Percentiles rank a stretch among this genome's conserved stretches.
These are phyloP conservation scores for Knoxdaviesia proteae DNA, from an alignment of 2,329 filamentous ascomycete genomes.

Conservation along the genomic window DNA sequence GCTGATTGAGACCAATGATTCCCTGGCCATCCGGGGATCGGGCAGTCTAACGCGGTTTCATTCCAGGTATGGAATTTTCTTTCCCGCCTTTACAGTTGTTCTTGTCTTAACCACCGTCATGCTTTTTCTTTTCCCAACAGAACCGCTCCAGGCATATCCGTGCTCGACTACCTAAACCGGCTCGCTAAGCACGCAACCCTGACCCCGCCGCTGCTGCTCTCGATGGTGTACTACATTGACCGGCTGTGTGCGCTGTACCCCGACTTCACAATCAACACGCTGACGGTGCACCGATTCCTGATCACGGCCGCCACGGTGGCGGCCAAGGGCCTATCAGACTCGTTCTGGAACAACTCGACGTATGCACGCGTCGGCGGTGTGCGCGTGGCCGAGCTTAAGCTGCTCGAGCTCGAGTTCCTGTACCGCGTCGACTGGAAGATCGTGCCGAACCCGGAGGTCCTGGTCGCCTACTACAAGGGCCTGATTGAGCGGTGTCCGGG, in stretches of 20 bases:
- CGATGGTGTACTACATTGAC: slow-evolving; percentile 99
- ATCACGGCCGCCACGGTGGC: slow-evolving; percentile 92
- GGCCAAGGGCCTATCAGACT: slow-evolving; percentile 86
- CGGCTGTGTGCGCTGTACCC: slow-evolving; percentile 79
- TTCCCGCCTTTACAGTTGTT: background rate
- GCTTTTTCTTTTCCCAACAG: slow-evolving; percentile 12
- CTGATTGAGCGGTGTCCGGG: slow-evolving; percentile 48
- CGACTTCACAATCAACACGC: slow-evolving; percentile 85
- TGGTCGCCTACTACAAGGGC: slow-evolving; percentile 83
- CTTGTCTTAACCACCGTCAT: background rate
- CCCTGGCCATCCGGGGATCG: slow-evolving; percentile 48
- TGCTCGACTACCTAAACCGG: slow-evolving; percentile 80
- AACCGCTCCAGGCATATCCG: slow-evolving; percentile 71
- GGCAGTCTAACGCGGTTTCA: slow-evolving; percentile 87
- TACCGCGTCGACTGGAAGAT: slow-evolving; percentile 92
- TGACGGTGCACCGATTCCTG: slow-evolving; percentile 92
- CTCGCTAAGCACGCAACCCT: slow-evolving; percentile 86
- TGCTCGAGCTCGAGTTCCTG: slow-evolving; percentile 84
- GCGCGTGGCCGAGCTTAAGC: slow-evolving; percentile 68
- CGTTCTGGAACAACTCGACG: slow-evolving; percentile 95
- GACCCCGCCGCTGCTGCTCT: slow-evolving; percentile 79
- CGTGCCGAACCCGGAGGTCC: slow-evolving; percentile 79
- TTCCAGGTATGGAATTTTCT: slow-evolving; percentile 41
- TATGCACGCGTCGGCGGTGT: slow-evolving; percentile 91
- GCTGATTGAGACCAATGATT: slow-evolving; percentile 81